These are phyloP conservation scores for Wickerhamia fluorescens DNA, from an alignment of 805 yeast genomes.

Conservation along the genomic window DNA sequence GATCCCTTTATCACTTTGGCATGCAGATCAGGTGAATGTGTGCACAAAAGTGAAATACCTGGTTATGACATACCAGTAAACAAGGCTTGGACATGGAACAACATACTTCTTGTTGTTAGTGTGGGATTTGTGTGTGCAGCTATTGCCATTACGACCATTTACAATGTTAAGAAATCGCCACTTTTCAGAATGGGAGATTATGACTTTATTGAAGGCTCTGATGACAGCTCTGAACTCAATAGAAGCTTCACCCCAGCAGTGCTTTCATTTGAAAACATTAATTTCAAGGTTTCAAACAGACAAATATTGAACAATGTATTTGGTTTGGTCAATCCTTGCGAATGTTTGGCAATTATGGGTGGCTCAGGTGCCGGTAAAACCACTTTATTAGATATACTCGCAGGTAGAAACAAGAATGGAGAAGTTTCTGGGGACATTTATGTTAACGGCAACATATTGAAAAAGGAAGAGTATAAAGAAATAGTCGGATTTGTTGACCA, in stretches of 20 bases:
- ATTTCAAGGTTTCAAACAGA: slow-evolving; percentile 43
- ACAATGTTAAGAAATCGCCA: slow-evolving; percentile 54
- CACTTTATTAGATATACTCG: slow-evolving; percentile 83
- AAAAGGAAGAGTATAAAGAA: slow-evolving; percentile 44
- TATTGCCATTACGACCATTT: slow-evolving; percentile 34
- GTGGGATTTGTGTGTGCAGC: slow-evolving; percentile 38
- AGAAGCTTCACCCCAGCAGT: slow-evolving; percentile 59
- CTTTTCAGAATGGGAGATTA: slow-evolving; percentile 33
- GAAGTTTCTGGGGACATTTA: slow-evolving; percentile 54
- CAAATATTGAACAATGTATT: slow-evolving; percentile 56
- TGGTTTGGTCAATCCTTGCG: slow-evolving; percentile 81
- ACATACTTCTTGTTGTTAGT: slow-evolving; percentile 39
- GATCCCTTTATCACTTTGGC: slow-evolving; percentile 79
- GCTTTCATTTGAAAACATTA: slow-evolving; percentile 66
- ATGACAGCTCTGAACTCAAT: slow-evolving; percentile 36
- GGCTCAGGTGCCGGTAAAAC: slow-evolving; percentile 99
- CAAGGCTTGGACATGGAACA: slow-evolving; percentile 36
- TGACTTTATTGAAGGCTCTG: slow-evolving; percentile 12
- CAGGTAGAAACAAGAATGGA: slow-evolving; percentile 82
- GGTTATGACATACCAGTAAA: slow-evolving; percentile 71
- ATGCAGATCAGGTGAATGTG: slow-evolving; percentile 85
- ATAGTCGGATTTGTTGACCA: slow-evolving; percentile 94
- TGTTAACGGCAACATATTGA: slow-evolving; percentile 61
- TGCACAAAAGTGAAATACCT: slow-evolving; percentile 88
- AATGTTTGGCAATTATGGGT: slow-evolving; percentile 93